phyloP scores from a whole-genome alignment of 495 filamentous ascomycete genomes.

The Penicillium atrosanguineum region DNA sequence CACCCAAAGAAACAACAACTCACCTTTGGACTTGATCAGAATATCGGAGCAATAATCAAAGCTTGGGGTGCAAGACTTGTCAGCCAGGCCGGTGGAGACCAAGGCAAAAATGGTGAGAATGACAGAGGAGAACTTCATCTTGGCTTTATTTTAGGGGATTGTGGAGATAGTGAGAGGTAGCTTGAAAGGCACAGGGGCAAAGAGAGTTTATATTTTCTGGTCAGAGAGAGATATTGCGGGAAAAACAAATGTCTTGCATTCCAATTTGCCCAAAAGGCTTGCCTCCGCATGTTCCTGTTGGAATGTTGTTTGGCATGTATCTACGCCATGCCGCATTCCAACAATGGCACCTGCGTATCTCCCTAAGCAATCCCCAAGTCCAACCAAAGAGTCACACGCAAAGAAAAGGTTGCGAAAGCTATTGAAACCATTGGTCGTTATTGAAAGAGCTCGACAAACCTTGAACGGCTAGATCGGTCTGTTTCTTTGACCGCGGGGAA shows the following conservation, averaged over 20 bases:
- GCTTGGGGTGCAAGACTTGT: conserved; percentile 39
- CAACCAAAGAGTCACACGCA: neutral
- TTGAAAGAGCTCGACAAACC: neutral
- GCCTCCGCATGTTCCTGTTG: conserved; percentile 7
- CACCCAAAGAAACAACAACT: neutral
- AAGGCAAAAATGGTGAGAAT: conserved; percentile 26
- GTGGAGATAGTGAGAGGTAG: neutral
- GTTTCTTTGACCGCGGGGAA: neutral
- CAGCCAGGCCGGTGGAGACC: conserved; percentile 25
- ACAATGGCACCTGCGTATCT: neutral
- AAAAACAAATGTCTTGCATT: conserved; percentile 15
- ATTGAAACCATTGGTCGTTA: neutral
- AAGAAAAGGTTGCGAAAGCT: neutral
- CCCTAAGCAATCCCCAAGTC: neutral
- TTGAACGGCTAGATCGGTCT: neutral
- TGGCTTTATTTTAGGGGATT: neutral
- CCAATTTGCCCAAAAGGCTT: conserved; percentile 12
- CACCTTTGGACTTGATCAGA: conserved; percentile 35
- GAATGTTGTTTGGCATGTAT: conserved; percentile 26
- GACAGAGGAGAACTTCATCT: conserved; percentile 29
- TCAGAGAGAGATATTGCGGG: neutral
- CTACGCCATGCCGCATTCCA: conserved; percentile 17
- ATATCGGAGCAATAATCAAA: conserved; percentile 41
- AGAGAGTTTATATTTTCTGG: conserved; percentile 5
- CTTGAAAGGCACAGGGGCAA: neutral